phyloP scores from a whole-genome alignment of 306 rosid genomes.

The Cyclanthera cordifolia region DNA sequence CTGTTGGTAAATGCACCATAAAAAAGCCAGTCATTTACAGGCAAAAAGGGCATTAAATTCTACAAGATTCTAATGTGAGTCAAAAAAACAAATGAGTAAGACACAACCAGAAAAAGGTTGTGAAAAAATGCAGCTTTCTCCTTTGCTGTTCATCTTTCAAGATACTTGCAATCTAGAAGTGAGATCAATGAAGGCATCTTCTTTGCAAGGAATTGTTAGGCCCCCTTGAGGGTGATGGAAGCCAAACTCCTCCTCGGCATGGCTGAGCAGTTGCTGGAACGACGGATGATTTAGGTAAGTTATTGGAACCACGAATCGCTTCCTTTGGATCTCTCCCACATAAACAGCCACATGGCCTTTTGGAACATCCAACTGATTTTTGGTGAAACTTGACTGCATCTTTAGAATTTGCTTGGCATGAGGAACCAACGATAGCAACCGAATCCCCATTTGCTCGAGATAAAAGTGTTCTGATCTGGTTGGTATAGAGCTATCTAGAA shows the following conservation, averaged over 20 bases:
- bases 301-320: conserved; percentile 8
- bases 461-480: background rate
- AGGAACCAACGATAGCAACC: conserved; percentile 1
- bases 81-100: background rate
- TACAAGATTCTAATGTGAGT: background rate
- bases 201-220: too few relatives aligned
- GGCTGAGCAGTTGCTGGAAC: conserved; percentile 14
- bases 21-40: conserved; percentile 4
- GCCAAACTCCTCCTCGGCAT: too few relatives aligned
- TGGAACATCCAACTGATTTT: background rate
- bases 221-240: too few relatives aligned
- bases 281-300: conserved; percentile 20
- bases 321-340: conserved; percentile 12
- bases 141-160: too few relatives aligned
- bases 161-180: conserved; percentile 19
- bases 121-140: too few relatives aligned
- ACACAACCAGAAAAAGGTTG: background rate
- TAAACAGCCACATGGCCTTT: conserved; percentile 5
- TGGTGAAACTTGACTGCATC: conserved; percentile 1
- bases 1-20: conserved; percentile 8
- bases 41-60: conserved; percentile 2
- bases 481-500: conserved; percentile 1
- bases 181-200: too few relatives aligned
- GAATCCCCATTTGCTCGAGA: background rate
- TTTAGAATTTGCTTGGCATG: conserved; percentile 8